These are phyloP conservation scores for Talaromyces sp. DNA, from an alignment of 2,329 filamentous ascomycete genomes.

Conservation along the genomic window DNA sequence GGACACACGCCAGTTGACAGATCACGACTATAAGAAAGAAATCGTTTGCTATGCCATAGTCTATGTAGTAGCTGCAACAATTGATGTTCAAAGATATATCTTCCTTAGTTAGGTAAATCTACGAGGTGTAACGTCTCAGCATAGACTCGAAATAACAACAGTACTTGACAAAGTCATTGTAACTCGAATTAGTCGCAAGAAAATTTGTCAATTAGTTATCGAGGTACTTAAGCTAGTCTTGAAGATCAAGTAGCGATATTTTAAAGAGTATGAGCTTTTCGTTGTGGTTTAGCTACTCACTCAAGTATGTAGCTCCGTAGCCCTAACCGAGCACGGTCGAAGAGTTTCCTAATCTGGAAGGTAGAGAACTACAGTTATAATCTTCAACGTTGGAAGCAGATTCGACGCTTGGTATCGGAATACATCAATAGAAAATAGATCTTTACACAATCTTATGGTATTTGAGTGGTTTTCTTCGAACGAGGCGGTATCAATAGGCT, in stretches of 20 bases:
- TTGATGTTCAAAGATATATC: not conserved
- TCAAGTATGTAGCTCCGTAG: not conserved
- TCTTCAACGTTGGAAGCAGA: no score
- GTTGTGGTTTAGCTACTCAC: not conserved
- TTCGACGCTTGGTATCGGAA: not conserved
- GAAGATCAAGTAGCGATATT: no score
- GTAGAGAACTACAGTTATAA: not conserved
- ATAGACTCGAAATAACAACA: not conserved
- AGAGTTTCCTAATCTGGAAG: constrained; percentile 3
- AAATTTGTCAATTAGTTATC: not conserved
- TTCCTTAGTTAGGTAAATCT: not conserved
- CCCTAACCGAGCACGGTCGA: not conserved
- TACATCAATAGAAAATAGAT: not conserved
- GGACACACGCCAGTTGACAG: no score
- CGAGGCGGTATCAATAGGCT: not conserved
- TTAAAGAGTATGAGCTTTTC: no score
- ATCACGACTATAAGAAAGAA: no score
- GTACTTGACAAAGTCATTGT: no score
- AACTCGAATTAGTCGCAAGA: not conserved
- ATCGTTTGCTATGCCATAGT: no score
- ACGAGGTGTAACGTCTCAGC: not conserved
- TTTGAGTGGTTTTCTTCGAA: not conserved
- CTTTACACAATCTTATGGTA: not conserved
- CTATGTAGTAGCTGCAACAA: no score
- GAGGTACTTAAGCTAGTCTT: no score